Evolutionary conservation across 306 rosid species (phyloP).

Genomic region (Dryas octopetala): DNA sequence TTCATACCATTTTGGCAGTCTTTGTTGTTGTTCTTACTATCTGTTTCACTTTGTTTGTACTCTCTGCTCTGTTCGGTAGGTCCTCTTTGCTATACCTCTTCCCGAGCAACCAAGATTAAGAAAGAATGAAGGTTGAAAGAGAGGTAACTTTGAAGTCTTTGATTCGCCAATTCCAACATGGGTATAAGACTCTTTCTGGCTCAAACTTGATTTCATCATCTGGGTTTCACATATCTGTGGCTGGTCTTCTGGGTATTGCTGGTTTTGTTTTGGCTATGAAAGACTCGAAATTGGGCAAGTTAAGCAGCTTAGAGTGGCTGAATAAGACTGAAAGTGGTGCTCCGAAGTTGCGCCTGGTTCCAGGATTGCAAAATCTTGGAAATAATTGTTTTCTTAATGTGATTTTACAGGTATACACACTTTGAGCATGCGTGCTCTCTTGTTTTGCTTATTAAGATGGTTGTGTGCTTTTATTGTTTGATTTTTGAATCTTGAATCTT

Average conservation of each 20-base stretch:
- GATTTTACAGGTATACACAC: conserved; percentile 67
- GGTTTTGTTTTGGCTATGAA: conserved; percentile 46
- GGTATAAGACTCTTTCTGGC: conserved; percentile 24
- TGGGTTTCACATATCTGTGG: conserved; percentile 37
- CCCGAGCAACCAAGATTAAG: neutral
- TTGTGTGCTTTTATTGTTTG: neutral
- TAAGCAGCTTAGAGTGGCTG: conserved; percentile 39
- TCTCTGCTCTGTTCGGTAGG: neutral
- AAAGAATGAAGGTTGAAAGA: conserved; percentile 32
- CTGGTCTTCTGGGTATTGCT: conserved; percentile 46
- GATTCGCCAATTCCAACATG: conserved; percentile 30
- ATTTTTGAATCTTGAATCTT: conserved; percentile 9
- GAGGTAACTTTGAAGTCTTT: conserved; percentile 26
- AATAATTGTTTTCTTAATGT: conserved; percentile 88
- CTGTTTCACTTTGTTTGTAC: neutral
- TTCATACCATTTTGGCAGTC: neutral
- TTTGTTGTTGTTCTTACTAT: neutral
- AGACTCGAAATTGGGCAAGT: conserved; percentile 37
- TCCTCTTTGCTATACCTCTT: neutral
- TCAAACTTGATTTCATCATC: conserved; percentile 32
- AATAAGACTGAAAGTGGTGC: conserved; percentile 8
- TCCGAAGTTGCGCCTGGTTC: conserved; percentile 38
- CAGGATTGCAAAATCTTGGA: conserved; percentile 77
- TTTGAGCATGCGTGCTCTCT: neutral
- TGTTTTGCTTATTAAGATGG: neutral